Conservation (phyloP, 495 filamentous ascomycete genomes). For the Penicillium silybi region DNA sequence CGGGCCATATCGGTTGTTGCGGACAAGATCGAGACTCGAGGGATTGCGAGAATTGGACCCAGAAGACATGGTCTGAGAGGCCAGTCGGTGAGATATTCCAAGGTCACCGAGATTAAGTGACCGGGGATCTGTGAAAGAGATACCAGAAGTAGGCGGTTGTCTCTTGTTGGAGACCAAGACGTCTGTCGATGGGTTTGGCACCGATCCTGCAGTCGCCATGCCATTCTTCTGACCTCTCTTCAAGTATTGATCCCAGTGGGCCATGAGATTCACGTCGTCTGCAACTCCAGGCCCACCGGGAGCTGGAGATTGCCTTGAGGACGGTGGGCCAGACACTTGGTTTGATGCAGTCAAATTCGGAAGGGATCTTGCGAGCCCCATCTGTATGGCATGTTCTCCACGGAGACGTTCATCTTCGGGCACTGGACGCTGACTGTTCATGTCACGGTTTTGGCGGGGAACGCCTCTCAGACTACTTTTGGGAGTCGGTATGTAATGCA, state of each 20-base stretch:
- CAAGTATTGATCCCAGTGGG: constrained; percentile 14
- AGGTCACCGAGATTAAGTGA: constrained; percentile 33
- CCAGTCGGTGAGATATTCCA: constrained; percentile 31
- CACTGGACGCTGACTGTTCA: background rate
- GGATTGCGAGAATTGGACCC: constrained; percentile 19
- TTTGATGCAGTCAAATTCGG: constrained; percentile 5
- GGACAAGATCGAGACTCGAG: constrained; percentile 18
- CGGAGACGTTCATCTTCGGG: background rate
- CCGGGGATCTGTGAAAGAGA: constrained; percentile 12
- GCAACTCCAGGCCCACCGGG: background rate
- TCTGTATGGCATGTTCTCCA: background rate
- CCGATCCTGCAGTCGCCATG: constrained; percentile 21
- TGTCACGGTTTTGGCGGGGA: background rate
- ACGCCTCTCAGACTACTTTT: constrained; percentile 3
- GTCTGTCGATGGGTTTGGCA: constrained; percentile 11
- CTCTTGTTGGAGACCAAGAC: constrained; percentile 28
- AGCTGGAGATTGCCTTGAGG: background rate
- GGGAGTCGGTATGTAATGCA: constrained; percentile 17
- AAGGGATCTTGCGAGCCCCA: constrained; percentile 9
- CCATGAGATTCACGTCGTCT: constrained; percentile 6
- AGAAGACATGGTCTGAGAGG: constrained; percentile 23
- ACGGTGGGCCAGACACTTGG: background rate
- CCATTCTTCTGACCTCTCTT: constrained; percentile 3
- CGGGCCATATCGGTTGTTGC: constrained; percentile 10
- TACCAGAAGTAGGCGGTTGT: constrained; percentile 11